Conservation (phyloP, 129 eudicot species). For the Saussurea involucrata region DNA sequence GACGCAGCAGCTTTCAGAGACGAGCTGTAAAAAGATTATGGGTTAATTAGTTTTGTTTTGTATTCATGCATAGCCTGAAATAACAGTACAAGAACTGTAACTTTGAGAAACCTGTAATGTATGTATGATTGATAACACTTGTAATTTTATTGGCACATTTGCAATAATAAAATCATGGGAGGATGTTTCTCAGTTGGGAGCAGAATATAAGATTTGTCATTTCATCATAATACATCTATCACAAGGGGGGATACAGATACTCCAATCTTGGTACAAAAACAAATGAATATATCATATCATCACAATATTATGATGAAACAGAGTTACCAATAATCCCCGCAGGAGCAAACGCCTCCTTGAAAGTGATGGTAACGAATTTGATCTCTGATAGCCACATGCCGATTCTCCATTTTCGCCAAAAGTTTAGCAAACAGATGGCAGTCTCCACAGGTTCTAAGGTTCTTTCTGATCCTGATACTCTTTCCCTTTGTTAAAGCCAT, state of each 20-base stretch:
- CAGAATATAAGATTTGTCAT: background rate
- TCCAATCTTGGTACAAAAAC: too few species aligned
- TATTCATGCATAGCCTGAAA: background rate
- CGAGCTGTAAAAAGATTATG: conserved; percentile 51
- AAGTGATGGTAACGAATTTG: conserved; percentile 77
- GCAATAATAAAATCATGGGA: conserved; percentile 8
- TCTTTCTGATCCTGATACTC: conserved; percentile 64
- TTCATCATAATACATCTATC: too few species aligned
- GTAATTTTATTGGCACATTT: conserved; percentile 2
- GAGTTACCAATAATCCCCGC: conserved; percentile 66
- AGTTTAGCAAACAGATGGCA: conserved; percentile 69
- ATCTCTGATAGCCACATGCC: conserved; percentile 55
- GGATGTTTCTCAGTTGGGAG: background rate
- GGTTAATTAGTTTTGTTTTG: too few species aligned
- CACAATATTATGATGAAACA: background rate
- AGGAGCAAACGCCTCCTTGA: conserved; percentile 60
- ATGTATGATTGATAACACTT: too few species aligned
- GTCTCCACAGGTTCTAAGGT: conserved; percentile 70
- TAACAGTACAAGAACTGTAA: background rate
- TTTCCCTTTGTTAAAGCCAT: conserved; percentile 54
- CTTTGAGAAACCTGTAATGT: background rate
- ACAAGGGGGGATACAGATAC: too few species aligned
- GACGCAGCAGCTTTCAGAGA: conserved; percentile 43
- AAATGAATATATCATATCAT: background rate
- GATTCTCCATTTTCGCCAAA: conserved; percentile 52